These are phyloP conservation scores for Naegleria gruberi DNA, from an alignment of 208 protist genomes.

Conservation along the genomic window DNA sequence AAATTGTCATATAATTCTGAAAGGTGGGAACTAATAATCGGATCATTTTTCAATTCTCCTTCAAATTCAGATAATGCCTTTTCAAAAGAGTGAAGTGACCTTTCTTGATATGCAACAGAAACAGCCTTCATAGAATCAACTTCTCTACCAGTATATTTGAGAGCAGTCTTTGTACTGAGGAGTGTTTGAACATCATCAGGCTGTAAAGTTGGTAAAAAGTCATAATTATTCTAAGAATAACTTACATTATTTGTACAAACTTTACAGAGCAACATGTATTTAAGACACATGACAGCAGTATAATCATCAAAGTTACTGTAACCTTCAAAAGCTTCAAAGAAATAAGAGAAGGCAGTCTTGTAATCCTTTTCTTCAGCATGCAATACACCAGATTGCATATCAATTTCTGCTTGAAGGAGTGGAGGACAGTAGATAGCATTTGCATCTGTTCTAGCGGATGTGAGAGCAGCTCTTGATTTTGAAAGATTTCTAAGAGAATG, in stretches of 20 bases:
- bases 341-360: conserved; percentile 96
- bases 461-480: conserved; percentile 86
- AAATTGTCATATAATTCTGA: conserved; percentile 86
- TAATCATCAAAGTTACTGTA: conserved; percentile 74
- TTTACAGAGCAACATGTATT: conserved; percentile 96
- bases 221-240: conserved; percentile 31
- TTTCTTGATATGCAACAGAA: conserved; percentile 78
- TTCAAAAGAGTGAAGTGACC: conserved; percentile 88
- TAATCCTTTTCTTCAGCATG: conserved; percentile 94
- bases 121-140: conserved; percentile 87
- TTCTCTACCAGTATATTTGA: conserved; percentile 77
- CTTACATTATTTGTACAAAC: conserved; percentile 67
- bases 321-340: conserved; percentile 96
- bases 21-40: conserved; percentile 79
- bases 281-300: conserved; percentile 73
- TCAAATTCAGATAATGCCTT: conserved; percentile 47
- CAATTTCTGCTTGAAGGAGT: conserved; percentile 92
- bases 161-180: conserved; percentile 68
- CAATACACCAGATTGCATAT: conserved; percentile 89
- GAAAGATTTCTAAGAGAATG: conserved; percentile 79
- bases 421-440: conserved; percentile 97
- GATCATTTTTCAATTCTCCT: conserved; percentile 47
- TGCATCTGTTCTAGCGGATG: conserved; percentile 87
- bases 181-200: conserved; percentile 60
- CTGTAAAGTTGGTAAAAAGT: not conserved